Evolutionary conservation across 2,329 filamentous ascomycete genomes (phyloP).

Genomic region (Talaromyces albobiverticillius): DNA sequence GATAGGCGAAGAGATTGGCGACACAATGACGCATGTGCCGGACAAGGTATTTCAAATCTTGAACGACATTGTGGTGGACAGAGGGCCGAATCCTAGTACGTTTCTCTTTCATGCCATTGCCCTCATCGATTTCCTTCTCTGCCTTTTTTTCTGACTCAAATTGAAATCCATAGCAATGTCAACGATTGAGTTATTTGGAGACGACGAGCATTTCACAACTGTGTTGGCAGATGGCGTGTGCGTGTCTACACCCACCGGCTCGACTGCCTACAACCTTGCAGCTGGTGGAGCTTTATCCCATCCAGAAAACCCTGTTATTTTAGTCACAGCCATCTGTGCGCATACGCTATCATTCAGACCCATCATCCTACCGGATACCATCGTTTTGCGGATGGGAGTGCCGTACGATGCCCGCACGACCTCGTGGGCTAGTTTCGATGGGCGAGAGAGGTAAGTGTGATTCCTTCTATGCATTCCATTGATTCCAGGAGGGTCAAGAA

Average conservation of each 20-base stretch:
- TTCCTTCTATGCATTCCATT: background rate
- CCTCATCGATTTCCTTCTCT: background rate
- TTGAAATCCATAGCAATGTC: slow-evolving; percentile 67
- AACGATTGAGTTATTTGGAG: slow-evolving; percentile 85
- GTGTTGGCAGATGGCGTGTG: slow-evolving; percentile 91
- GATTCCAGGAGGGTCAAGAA: background rate
- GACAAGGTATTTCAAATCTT: slow-evolving; percentile 85
- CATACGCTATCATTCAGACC: slow-evolving; percentile 93
- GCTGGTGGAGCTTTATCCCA: slow-evolving; percentile 94
- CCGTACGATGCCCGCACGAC: slow-evolving; percentile 86
- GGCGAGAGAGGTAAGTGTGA: slow-evolving; percentile 65
- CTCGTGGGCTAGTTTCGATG: slow-evolving; percentile 98
- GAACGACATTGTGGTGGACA: slow-evolving; percentile 94
- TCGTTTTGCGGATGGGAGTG: slow-evolving; percentile 89
- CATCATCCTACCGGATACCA: slow-evolving; percentile 95
- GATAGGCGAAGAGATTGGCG: slow-evolving; percentile 79
- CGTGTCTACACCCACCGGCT: slow-evolving; percentile 90
- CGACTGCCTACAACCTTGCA: slow-evolving; percentile 92
- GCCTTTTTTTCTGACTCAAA: slow-evolving; percentile 16
- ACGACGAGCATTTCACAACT: slow-evolving; percentile 93
- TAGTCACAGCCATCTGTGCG: slow-evolving; percentile 90
- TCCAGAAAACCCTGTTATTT: slow-evolving; percentile 93
- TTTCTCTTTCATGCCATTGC: slow-evolving; percentile 21
- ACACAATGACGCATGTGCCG: slow-evolving; percentile 79
- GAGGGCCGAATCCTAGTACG: slow-evolving; percentile 87